phyloP scores from a whole-genome alignment of 2,329 filamentous ascomycete genomes.

The Scedosporium boydii region DNA sequence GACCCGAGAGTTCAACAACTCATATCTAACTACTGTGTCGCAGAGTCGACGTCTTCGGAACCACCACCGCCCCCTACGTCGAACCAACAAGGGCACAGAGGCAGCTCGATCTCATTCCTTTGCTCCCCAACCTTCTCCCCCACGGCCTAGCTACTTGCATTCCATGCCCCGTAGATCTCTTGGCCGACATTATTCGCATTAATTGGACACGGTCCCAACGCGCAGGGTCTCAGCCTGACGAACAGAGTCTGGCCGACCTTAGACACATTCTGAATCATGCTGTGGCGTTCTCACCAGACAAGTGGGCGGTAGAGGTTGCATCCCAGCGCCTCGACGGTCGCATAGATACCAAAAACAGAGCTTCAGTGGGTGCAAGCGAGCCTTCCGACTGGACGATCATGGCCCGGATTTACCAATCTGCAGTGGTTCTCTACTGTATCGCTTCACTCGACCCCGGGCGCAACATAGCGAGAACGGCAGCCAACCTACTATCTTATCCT shows the following conservation, averaged over 20 bases:
- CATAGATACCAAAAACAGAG: background rate
- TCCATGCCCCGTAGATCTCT: background rate
- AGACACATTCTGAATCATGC: background rate
- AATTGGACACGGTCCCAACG: background rate
- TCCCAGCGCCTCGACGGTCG: background rate
- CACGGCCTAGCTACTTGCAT: background rate
- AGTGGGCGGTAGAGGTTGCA: background rate
- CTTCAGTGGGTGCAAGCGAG: background rate
- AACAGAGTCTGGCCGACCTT: background rate
- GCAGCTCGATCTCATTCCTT: background rate
- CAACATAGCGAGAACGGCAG: background rate
- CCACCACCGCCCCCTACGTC: background rate
- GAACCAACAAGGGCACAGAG: background rate
- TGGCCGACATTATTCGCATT: background rate
- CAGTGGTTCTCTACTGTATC: background rate
- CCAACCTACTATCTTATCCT: background rate
- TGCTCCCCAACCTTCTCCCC: background rate
- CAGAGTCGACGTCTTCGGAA: background rate
- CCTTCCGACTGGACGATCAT: background rate
- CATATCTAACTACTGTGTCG: background rate
- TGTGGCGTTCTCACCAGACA: background rate
- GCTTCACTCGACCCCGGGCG: background rate
- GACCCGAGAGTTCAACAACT: background rate
- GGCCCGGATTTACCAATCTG: background rate
- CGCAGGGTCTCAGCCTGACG: background rate